Percentiles rank a stretch among this genome's conserved stretches.
Conservation (phyloP, 345 rosid genomes). For the Salix dunnii region DNA sequence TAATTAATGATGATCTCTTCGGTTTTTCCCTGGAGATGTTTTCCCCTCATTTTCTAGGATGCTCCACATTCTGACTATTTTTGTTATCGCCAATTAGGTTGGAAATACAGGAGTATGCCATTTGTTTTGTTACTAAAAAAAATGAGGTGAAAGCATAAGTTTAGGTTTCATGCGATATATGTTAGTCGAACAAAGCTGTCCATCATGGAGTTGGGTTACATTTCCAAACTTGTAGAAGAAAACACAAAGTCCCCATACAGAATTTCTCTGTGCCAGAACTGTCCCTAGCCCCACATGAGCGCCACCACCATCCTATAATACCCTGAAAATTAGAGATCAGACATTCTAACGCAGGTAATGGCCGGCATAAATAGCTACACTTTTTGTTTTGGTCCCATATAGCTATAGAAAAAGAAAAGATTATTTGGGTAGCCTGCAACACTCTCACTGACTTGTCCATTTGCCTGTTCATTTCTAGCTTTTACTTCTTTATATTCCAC, state of each 20-base stretch:
- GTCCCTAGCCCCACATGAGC: conserved; percentile 38
- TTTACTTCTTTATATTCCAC: conserved; percentile 24
- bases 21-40: too few relatives aligned
- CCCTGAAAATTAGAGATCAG: conserved; percentile 11
- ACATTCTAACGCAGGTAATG: conserved; percentile 8
- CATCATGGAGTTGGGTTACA: background rate
- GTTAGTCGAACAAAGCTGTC: conserved; percentile 10
- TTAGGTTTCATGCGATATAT: too few relatives aligned
- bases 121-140: too few relatives aligned
- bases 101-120: too few relatives aligned
- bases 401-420: conserved; percentile 2
- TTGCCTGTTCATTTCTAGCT: conserved; percentile 10
- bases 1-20: too few relatives aligned
- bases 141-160: too few relatives aligned
- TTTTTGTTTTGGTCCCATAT: conserved; percentile 3
- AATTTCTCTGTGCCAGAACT: conserved; percentile 24
- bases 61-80: too few relatives aligned
- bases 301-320: background rate
- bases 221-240: conserved; percentile 6
- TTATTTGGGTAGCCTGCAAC: conserved; percentile 22
- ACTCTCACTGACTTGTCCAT: conserved; percentile 6
- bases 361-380: conserved; percentile 17
- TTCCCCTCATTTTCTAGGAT: too few relatives aligned
- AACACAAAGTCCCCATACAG: background rate
- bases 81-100: too few relatives aligned